Conservation (phyloP, 345 rosid genomes). For the Tarenaya hassleriana region DNA sequence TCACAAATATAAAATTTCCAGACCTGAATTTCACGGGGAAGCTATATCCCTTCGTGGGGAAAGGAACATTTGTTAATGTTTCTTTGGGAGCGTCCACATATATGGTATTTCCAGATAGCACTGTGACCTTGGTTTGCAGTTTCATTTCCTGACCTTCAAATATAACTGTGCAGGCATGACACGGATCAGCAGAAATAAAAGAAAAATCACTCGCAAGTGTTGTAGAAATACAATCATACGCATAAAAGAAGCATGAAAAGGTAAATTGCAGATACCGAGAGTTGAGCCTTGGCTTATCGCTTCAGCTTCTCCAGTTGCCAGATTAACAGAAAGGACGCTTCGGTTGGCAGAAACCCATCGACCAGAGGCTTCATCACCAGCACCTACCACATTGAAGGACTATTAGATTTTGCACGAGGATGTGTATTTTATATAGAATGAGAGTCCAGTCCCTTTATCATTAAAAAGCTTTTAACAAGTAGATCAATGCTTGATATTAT, state of each 20-base stretch:
- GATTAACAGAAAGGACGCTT: slow-evolving; percentile 51
- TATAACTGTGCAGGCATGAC: slow-evolving; percentile 43
- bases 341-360: slow-evolving; percentile 58
- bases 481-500: not conserved
- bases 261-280: slow-evolving; percentile 40
- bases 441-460: not conserved
- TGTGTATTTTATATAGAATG: not conserved
- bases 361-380: slow-evolving; percentile 47
- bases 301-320: slow-evolving; percentile 60
- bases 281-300: slow-evolving; percentile 65
- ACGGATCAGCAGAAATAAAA: slow-evolving; percentile 16
- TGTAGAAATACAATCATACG: not conserved
- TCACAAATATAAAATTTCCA: slow-evolving; percentile 8
- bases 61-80: slow-evolving; percentile 67
- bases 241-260: slow-evolving; percentile 5
- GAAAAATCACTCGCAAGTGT: slow-evolving; percentile 6
- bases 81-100: slow-evolving; percentile 63
- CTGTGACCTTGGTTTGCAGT: slow-evolving; percentile 61
- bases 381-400: slow-evolving; percentile 35
- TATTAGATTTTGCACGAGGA: not conserved
- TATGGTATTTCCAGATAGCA: slow-evolving; percentile 47
- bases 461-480: slow-evolving; percentile 2
- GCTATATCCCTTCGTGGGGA: slow-evolving; percentile 62
- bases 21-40: slow-evolving; percentile 77
- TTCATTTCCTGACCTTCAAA: slow-evolving; percentile 51